Base-by-base conservation (phyloP, 2,329 filamentous ascomycete genomes). In the Fusarium incarnatum region DNA sequence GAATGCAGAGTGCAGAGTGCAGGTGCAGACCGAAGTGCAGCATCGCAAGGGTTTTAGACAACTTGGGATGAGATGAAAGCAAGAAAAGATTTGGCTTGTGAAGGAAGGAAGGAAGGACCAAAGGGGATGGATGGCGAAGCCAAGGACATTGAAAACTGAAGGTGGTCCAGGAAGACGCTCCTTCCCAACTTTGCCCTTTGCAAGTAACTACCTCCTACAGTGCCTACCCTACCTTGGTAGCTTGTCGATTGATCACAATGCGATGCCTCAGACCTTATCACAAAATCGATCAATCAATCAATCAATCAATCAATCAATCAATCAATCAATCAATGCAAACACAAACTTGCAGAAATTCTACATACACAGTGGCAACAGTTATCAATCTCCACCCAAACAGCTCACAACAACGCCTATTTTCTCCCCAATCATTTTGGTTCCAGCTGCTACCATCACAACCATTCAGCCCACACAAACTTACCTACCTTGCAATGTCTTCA, bases 1-100 rank as follows among this genome's bases (percentile, higher is more conserved):
- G 63, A 50, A 56, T 71, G 68, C 65, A 67, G 44, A 28, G 20
- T 64, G 44, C 44, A 61, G 44, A 59, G 30, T 32, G 27, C 45
- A 28, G 45, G 47, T 49, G 42, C 53, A 56, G 42, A 48, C 53
- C 37, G 53, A 56, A 57, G 46, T 62, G 60, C 60, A 56, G 58
- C 46, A 64, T 32, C 60, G 65, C 68, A 69, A 66, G 60, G 71
- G 47, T 73, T 52, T 48, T 68, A 37, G 52, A 50, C 40, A 49
- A 65, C 34, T 48, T 63, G 47, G 55, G 45, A 45, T 23, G 48
- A 49, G 63, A 56, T 48, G 41, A 52, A 32, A 56, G 45, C 40
- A 23, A 41, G 27, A 23, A 44, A 25, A 23, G 9, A 37, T 37
- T n/a, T 37, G 18, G 34, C 18, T 37, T 37, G 18, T 20, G 23